Conservation (phyloP, 257 asterid genomes). For the Plantago elongata region DNA sequence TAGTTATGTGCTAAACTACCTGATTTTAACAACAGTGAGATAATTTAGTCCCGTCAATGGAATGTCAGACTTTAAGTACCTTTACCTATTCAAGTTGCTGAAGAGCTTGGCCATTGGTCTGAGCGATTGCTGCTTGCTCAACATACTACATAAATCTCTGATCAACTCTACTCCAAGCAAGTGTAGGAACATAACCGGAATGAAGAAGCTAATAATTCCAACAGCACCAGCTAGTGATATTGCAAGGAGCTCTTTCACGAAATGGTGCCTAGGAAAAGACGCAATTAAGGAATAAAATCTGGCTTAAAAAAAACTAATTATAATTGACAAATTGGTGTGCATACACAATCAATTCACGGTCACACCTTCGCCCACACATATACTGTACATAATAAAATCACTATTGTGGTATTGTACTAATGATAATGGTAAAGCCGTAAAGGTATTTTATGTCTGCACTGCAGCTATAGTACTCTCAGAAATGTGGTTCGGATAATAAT, state of each 20-base stretch:
- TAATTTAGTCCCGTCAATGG: no score
- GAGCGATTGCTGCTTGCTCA: conserved; percentile 21
- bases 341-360: no score
- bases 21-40: no score
- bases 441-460: not conserved
- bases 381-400: no score
- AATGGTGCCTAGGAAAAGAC: conserved; percentile 17
- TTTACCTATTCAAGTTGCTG: not conserved
- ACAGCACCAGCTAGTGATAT: conserved; percentile 20
- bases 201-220: conserved; percentile 28
- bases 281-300: no score
- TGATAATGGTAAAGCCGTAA: not conserved
- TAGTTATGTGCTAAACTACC: no score
- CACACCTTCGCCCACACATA: no score
- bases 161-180: conserved; percentile 23
- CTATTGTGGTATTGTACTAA: not conserved
- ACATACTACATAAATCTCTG: conserved; percentile 20
- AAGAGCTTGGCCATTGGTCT: conserved; percentile 17
- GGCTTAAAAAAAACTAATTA: no score
- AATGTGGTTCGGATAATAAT: not conserved
- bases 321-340: no score
- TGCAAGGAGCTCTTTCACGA: conserved; percentile 22
- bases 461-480: not conserved
- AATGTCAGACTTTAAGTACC: not conserved
- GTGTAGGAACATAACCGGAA: conserved; percentile 28